Evolutionary conservation across 345 rosid genomes (phyloP).

Genomic region (Citrus inodora): DNA sequence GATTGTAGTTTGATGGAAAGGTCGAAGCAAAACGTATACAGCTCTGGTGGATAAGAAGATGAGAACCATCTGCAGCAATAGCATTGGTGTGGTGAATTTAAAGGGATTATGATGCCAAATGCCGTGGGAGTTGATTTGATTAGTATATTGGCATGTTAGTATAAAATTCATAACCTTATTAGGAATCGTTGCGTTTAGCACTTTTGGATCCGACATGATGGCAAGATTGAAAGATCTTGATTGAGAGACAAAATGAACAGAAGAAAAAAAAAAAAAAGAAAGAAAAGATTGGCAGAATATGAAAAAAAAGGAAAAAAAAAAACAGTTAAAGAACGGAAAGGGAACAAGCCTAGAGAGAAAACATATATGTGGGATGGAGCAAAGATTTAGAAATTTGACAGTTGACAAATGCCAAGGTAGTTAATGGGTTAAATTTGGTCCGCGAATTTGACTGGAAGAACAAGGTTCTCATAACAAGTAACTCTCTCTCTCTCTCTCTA

Average conservation of each 20-base stretch:
- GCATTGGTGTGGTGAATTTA: not conserved
- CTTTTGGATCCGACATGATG: not conserved
- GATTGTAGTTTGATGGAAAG: not conserved
- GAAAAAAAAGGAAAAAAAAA: no score
- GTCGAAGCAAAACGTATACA: constrained; percentile 3
- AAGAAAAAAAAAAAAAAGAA: not conserved
- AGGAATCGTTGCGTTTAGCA: no score
- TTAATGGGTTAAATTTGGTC: not conserved
- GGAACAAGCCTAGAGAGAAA: not conserved
- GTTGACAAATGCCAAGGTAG: not conserved
- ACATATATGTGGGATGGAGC: not conserved
- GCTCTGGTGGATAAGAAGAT: constrained; percentile 7
- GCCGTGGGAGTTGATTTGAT: not conserved
- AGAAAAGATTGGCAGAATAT: no score
- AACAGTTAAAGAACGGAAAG: not conserved
- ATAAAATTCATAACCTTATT: not conserved
- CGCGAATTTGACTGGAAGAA: not conserved
- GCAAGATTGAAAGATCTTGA: not conserved
- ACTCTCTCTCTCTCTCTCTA: no score
- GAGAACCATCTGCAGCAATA: not conserved
- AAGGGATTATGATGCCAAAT: not conserved
- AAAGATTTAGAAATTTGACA: not conserved
- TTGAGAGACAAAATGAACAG: not conserved
- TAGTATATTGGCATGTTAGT: not conserved
- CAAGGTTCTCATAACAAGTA: no score